These are phyloP conservation scores for Wickerhamomyces hampshirensis DNA, from an alignment of 805 yeast species.

Conservation along the genomic window DNA sequence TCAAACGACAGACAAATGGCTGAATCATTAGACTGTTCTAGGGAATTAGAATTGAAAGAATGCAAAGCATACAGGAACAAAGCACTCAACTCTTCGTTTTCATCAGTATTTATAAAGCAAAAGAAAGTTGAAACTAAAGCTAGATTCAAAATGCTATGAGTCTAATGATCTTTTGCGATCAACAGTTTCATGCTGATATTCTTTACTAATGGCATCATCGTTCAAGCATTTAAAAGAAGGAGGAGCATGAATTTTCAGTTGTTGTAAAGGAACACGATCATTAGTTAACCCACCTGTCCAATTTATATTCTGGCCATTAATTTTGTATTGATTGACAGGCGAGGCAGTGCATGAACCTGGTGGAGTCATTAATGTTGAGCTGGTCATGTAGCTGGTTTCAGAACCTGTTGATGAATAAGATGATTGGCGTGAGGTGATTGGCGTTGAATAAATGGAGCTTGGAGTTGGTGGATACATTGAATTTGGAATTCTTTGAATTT, in stretches of 20 bases:
- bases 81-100: constrained; percentile 42
- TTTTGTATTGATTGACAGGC: constrained; percentile 10
- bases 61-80: constrained; percentile 55
- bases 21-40: constrained; percentile 62
- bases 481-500: constrained; percentile 10
- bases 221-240: background rate
- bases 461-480: constrained; percentile 21
- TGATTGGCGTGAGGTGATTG: constrained; percentile 16
- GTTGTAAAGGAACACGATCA: constrained; percentile 8
- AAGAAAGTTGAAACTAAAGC: no score
- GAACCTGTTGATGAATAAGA: constrained; percentile 11
- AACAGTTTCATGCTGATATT: no score
- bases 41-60: constrained; percentile 50
- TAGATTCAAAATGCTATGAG: no score
- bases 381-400: constrained; percentile 14
- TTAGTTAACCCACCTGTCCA: constrained; percentile 1
- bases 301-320: background rate
- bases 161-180: no score
- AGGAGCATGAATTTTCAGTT: constrained; percentile 6
- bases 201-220: no score
- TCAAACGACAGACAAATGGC: constrained; percentile 71
- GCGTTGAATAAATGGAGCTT: constrained; percentile 8
- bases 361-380: constrained; percentile 17
- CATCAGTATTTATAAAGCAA: no score
- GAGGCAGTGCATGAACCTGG: constrained; percentile 17